Evolutionary conservation across 2,329 filamentous ascomycete genomes (phyloP), one percentile per base, ranked within the genome.

Genomic region (Madurella mycetomatis): DNA sequence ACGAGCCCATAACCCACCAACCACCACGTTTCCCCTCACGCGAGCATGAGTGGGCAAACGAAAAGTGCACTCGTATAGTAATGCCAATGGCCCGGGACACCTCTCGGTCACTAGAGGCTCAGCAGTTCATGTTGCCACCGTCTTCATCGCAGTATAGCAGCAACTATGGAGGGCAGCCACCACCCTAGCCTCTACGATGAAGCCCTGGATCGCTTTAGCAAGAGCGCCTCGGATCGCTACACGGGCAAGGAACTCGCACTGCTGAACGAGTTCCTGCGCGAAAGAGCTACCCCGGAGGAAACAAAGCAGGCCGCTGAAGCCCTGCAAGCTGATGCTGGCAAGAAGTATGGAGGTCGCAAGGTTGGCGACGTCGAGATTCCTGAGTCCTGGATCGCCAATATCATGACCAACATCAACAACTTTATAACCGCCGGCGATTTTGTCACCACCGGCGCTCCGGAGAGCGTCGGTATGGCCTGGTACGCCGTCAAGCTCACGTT

Each of bases 381-480:
- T 7, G 55, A 49, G 16, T 51, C 51, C 0, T 62, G 60, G 60
- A 60, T 62, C 43, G 47, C 45, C 47, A 59, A 55, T 40, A 62
- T 63, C 41, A 54, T 63, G 60, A 46, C 30, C 43, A 63, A 63
- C 44, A 63, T 63, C 39, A 47, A 58, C 31, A 53, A 55, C 53
- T 62, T 63, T n/a, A 53, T 63, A 2, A 52, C 53, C 12, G 58
- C 57, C 4, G 61, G 61, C 16, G 57, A 63, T 49, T 54, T 52
- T 25, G 39, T 54, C 12, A 59, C 56, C 18, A 54, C 57, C 19
- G 54, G 53, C 40, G 61, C 61, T 4, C 61, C 61, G 17, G 61
- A 63, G 37, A 60, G 53, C 43, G 60, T 63, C 4, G 61, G 58
- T 11, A 51, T 63, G 53, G 61, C 61, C 2, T 63, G 61, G 61